Evolutionary conservation across 2,329 filamentous ascomycete genomes (phyloP).

Genomic region (Seiridium cupressi): DNA sequence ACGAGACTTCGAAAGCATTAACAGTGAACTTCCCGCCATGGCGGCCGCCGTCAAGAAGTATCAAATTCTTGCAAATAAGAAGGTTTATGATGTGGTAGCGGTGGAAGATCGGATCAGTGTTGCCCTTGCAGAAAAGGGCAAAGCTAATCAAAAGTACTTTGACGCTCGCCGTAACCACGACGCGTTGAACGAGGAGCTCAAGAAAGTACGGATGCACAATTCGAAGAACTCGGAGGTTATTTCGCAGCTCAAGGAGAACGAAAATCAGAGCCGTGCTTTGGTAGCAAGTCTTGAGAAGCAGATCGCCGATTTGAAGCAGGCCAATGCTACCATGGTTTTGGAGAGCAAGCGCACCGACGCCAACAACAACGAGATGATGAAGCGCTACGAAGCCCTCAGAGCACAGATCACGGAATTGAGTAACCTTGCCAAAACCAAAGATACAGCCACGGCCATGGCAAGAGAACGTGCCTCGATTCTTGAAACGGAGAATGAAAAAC

Average conservation of each 20-base stretch:
- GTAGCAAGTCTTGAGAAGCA: slow-evolving; percentile 90
- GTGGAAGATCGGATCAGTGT: slow-evolving; percentile 77
- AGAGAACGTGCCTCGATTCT: slow-evolving; percentile 59
- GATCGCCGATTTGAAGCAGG: slow-evolving; percentile 75
- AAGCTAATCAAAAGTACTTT: slow-evolving; percentile 98
- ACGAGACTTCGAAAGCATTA: slow-evolving; percentile 79
- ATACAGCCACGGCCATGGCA: slow-evolving; percentile 52
- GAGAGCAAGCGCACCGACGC: slow-evolving; percentile 77
- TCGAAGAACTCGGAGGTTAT: slow-evolving; percentile 92
- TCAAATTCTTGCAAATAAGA: slow-evolving; percentile 79
- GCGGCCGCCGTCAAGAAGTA: slow-evolving; percentile 90
- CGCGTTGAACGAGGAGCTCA: slow-evolving; percentile 75
- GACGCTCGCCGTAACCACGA: slow-evolving; percentile 93
- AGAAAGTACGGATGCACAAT: slow-evolving; percentile 77
- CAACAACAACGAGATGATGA: slow-evolving; percentile 66
- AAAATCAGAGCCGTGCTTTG: slow-evolving; percentile 72
- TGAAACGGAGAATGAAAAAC: slow-evolving; percentile 76
- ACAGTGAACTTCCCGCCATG: slow-evolving; percentile 83
- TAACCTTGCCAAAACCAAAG: slow-evolving; percentile 71
- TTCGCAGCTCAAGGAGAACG: slow-evolving; percentile 86
- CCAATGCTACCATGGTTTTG: slow-evolving; percentile 65
- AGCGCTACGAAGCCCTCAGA: slow-evolving; percentile 69
- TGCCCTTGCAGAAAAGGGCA: slow-evolving; percentile 83
- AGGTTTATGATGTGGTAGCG: slow-evolving; percentile 72
- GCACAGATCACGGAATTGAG: slow-evolving; percentile 77